phyloP scores from a whole-genome alignment of 768 basidiomycete species.

The Megacollybia marginata region DNA sequence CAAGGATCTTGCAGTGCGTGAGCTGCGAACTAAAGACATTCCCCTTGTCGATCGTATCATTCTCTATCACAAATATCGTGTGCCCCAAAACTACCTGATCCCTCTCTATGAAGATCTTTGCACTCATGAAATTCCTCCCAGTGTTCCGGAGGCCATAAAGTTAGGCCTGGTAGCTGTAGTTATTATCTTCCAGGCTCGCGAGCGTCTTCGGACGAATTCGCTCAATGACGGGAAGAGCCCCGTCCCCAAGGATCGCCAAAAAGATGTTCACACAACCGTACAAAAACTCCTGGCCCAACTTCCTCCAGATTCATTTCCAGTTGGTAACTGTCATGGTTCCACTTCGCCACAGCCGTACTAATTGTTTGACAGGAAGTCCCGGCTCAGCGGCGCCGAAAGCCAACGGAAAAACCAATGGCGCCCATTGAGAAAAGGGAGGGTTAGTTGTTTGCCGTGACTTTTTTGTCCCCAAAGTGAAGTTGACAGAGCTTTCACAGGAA shows the following conservation, averaged over 20 bases:
- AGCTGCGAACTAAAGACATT: slow-evolving; percentile 22
- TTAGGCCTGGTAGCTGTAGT: neutral
- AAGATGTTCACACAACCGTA: neutral
- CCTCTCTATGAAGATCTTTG: neutral
- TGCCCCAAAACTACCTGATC: neutral
- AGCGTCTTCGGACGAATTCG: neutral
- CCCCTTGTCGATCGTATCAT: neutral
- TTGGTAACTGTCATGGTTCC: neutral
- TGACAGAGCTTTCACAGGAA: neutral
- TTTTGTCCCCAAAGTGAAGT: neutral
- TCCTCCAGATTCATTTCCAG: neutral
- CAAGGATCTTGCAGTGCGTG: slow-evolving; percentile 41
- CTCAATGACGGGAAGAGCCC: neutral
- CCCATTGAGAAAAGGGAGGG: neutral
- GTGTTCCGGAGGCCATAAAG: neutral
- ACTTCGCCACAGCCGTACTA: neutral
- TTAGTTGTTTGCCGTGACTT: neutral
- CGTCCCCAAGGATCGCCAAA: neutral
- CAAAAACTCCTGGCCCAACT: neutral
- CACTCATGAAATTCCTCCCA: neutral
- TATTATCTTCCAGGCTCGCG: neutral
- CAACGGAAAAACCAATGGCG: neutral
- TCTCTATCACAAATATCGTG: neutral
- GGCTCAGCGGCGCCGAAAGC: neutral
- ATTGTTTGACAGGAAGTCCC: neutral